Evolutionary conservation across 2,329 filamentous ascomycete species (phyloP).

Genomic region (Pestalotiopsis sp.): DNA sequence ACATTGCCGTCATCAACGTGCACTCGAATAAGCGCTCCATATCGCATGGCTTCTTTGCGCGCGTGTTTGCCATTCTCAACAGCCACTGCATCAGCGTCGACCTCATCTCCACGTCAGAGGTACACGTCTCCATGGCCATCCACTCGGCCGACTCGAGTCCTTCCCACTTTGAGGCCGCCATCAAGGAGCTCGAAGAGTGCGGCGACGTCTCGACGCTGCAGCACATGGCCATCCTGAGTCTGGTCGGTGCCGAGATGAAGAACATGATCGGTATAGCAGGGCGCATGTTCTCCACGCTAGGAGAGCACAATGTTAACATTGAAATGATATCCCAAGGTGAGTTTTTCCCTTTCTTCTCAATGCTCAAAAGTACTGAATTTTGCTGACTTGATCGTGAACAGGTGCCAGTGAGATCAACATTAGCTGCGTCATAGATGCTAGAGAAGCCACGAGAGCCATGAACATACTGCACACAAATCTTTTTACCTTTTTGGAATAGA

Average conservation of each 20-base stretch:
- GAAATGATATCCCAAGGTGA: slow-evolving; percentile 99
- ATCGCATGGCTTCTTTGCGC: slow-evolving; percentile 93
- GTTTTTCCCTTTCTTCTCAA: slow-evolving; percentile 23
- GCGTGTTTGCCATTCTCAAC: slow-evolving; percentile 90
- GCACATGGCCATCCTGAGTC: slow-evolving; percentile 92
- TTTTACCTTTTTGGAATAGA: slow-evolving; percentile 87
- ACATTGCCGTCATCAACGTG: slow-evolving; percentile 96
- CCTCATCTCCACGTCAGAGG: slow-evolving; percentile 93
- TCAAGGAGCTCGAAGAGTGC: slow-evolving; percentile 74
- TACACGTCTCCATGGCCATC: slow-evolving; percentile 96
- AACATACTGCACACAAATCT: slow-evolving; percentile 96
- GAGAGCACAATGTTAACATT: slow-evolving; percentile 92
- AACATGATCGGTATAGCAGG: slow-evolving; percentile 95
- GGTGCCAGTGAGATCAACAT: slow-evolving; percentile 99
- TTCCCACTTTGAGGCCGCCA: slow-evolving; percentile 67
- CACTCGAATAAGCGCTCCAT: slow-evolving; percentile 97
- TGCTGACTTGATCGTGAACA: slow-evolving; percentile 38
- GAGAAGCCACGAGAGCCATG: slow-evolving; percentile 89
- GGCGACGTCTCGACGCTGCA: slow-evolving; percentile 89
- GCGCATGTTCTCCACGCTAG: slow-evolving; percentile 91
- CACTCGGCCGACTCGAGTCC: slow-evolving; percentile 73
- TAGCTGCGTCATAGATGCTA: slow-evolving; percentile 91
- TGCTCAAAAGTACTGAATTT: neutral
- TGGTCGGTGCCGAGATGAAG: slow-evolving; percentile 96
- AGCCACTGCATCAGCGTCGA: slow-evolving; percentile 88